These are phyloP conservation scores for Neonothopanus nambi DNA, from an alignment of 1,284 basidiomycete genomes.

Conservation along the genomic window DNA sequence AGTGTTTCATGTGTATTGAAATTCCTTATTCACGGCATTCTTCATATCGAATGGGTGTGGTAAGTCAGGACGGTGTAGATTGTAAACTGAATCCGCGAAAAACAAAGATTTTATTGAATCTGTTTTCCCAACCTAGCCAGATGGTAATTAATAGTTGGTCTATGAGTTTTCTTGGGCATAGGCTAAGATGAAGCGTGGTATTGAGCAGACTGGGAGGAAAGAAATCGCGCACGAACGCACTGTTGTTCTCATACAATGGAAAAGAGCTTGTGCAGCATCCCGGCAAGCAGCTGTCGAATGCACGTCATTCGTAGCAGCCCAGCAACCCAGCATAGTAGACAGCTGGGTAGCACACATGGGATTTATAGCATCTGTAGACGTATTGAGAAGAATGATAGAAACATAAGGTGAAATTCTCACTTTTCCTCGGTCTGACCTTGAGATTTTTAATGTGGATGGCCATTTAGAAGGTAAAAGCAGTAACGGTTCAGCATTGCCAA, in stretches of 20 bases:
- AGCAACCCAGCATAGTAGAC: conserved; percentile 85
- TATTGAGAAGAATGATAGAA: conserved; percentile 6
- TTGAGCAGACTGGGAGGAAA: conserved; percentile 1
- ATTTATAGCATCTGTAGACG: conserved; percentile 43
- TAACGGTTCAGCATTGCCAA: too few species aligned
- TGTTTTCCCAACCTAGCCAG: conserved; percentile 75
- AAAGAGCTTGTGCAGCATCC: conserved; percentile 65
- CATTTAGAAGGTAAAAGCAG: conserved; percentile 23
- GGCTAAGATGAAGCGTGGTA: conserved; percentile 44
- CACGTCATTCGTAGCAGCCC: conserved; percentile 82
- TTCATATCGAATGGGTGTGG: too few species aligned
- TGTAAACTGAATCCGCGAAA: neutral
- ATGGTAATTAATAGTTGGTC: conserved; percentile 83
- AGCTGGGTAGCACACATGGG: conserved; percentile 78
- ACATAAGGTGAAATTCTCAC: conserved; percentile 35
- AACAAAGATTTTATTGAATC: conserved; percentile 50
- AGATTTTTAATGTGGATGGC: conserved; percentile 75
- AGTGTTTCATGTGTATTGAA: too few species aligned
- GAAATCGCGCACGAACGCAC: conserved; percentile 47
- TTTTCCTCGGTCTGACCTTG: conserved; percentile 79
- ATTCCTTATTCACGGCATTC: too few species aligned
- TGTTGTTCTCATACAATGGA: conserved; percentile 85
- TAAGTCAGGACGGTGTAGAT: too few species aligned
- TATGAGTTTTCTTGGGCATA: conserved; percentile 59
- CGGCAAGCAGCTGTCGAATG: conserved; percentile 65